These are phyloP conservation scores for Ajuga chamaepitys DNA, from an alignment of 257 asterid genomes.

Conservation along the genomic window DNA sequence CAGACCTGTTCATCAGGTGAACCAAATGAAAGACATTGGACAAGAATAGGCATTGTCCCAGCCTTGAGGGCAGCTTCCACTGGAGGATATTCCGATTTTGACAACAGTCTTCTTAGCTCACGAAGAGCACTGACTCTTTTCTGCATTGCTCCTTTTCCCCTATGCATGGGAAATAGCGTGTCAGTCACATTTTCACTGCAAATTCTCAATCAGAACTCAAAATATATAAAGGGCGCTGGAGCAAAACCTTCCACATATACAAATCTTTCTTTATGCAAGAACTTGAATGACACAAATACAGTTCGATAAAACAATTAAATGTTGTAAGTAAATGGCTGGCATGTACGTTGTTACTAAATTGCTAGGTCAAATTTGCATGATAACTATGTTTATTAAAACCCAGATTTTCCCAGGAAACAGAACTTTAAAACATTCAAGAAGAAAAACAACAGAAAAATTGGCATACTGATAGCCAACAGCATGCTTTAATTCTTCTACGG, in stretches of 20 bases:
- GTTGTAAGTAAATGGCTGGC: no score
- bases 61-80: constrained; percentile 76
- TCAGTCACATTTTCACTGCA: constrained; percentile 4
- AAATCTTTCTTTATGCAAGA: neutral
- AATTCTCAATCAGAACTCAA: neutral
- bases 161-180: constrained; percentile 11
- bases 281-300: neutral
- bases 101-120: constrained; percentile 68
- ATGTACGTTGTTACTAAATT: no score
- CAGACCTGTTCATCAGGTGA: constrained; percentile 94
- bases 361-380: constrained; percentile 4
- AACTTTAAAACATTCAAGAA: constrained; percentile 6
- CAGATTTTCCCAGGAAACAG: neutral
- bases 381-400: neutral
- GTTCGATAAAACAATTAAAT: neutral
- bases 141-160: constrained; percentile 83
- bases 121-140: constrained; percentile 87
- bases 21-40: constrained; percentile 85
- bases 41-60: constrained; percentile 71
- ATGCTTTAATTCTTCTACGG: constrained; percentile 60
- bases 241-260: neutral
- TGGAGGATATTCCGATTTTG: constrained; percentile 92
- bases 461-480: constrained; percentile 68
- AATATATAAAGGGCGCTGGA: neutral
- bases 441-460: neutral